These are phyloP conservation scores for Herpomyces periplanetae DNA, from an alignment of 2,329 filamentous ascomycete genomes.

Conservation along the genomic window DNA sequence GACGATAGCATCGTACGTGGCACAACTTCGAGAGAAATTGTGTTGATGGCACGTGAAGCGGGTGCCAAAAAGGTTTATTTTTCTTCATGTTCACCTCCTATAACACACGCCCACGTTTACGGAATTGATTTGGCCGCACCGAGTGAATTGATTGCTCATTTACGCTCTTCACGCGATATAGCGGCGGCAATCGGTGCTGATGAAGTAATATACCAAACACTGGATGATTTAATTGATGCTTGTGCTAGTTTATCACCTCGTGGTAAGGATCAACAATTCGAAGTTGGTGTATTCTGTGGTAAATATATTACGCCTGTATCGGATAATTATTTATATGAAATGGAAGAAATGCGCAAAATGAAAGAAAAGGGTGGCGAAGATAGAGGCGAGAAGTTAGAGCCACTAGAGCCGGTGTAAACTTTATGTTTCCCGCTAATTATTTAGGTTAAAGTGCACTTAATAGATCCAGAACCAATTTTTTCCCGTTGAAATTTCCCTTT, in stretches of 20 bases:
- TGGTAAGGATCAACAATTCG: constrained; percentile 13
- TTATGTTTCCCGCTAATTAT: too few species aligned
- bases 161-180: constrained; percentile 18
- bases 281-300: constrained; percentile 69
- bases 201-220: constrained; percentile 31
- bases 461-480: too few species aligned
- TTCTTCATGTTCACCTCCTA: constrained; percentile 38
- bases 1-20: constrained; percentile 71
- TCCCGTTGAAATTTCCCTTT: too few species aligned
- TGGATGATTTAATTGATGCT: constrained; percentile 38
- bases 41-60: constrained; percentile 46
- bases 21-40: constrained; percentile 39
- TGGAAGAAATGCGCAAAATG: too few species aligned
- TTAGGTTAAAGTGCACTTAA: too few species aligned
- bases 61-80: constrained; percentile 50
- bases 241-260: constrained; percentile 29
- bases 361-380: too few species aligned
- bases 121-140: constrained; percentile 34
- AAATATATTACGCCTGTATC: constrained; percentile 46
- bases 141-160: constrained; percentile 26
- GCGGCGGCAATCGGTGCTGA: constrained; percentile 29
- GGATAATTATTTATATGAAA: constrained; percentile 49
- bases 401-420: too few species aligned
- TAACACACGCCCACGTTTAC: constrained; percentile 26
- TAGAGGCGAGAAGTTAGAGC: too few species aligned